phyloP scores from a whole-genome alignment of 768 basidiomycete species.

The Collybia sordida region DNA sequence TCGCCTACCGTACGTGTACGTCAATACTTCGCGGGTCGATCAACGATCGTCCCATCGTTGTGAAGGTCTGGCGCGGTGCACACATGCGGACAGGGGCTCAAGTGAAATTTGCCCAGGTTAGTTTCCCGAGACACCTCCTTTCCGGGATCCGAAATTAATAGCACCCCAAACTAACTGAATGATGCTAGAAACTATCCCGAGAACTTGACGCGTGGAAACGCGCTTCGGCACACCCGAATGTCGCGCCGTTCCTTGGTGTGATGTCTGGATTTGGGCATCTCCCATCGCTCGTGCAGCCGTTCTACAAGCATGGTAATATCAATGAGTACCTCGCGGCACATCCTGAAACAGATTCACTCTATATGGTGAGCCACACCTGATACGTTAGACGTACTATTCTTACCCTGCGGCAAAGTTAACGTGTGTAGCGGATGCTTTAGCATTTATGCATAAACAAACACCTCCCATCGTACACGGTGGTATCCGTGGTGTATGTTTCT shows the following conservation, averaged over 20 bases:
- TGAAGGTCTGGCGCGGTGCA: constrained; percentile 15
- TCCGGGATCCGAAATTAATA: neutral
- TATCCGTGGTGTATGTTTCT: constrained; percentile 22
- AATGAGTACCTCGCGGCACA: constrained; percentile 8
- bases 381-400: neutral
- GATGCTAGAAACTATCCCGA: constrained; percentile 4
- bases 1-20: neutral
- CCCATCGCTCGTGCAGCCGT: constrained; percentile 12
- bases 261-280: constrained; percentile 4
- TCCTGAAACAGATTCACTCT: constrained; percentile 5
- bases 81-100: neutral
- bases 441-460: constrained; percentile 19
- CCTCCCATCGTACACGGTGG: constrained; percentile 26
- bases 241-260: constrained; percentile 16
- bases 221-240: constrained; percentile 12
- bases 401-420: constrained; percentile 9
- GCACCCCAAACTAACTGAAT: neutral
- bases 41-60: neutral
- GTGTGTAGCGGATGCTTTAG: constrained; percentile 21
- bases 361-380: constrained; percentile 4
- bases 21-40: constrained; percentile 2
- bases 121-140: neutral
- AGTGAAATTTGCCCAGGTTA: constrained; percentile 5
- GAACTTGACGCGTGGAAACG: constrained; percentile 17
- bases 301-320: constrained; percentile 13